Evolutionary conservation across 768 basidiomycete species (phyloP).

Genomic region (Tulasnella sp.): DNA sequence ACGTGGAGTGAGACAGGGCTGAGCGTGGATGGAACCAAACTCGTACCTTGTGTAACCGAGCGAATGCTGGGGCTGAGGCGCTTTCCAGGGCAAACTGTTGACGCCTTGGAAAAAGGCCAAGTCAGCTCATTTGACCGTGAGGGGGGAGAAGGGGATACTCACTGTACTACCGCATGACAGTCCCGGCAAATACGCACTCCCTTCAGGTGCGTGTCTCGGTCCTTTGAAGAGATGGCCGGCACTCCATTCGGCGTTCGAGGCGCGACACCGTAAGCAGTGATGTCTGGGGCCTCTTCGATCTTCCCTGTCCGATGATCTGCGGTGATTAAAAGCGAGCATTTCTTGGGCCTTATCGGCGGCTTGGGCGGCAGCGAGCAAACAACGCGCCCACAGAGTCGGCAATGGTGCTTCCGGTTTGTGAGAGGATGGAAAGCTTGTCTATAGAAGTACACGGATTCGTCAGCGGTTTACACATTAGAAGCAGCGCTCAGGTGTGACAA

Average conservation of each 20-base stretch:
- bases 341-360: slow-evolving; percentile 62
- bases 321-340: slow-evolving; percentile 82
- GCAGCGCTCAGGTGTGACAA: not conserved
- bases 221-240: not conserved
- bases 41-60: slow-evolving; percentile 70
- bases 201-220: slow-evolving; percentile 69
- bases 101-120: slow-evolving; percentile 52
- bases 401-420: slow-evolving; percentile 95
- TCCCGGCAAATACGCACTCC: slow-evolving; percentile 86
- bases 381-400: slow-evolving; percentile 88
- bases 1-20: not conserved
- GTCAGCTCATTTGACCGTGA: not conserved
- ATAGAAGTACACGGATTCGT: slow-evolving; percentile 42
- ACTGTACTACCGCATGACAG: slow-evolving; percentile 77
- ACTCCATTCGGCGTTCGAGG: slow-evolving; percentile 42
- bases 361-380: slow-evolving; percentile 88
- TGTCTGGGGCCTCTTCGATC: slow-evolving; percentile 74
- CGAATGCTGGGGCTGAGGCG: slow-evolving; percentile 60
- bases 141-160: not conserved
- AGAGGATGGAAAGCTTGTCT: slow-evolving; percentile 78
- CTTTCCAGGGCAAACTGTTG: slow-evolving; percentile 77
- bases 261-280: slow-evolving; percentile 61
- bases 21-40: slow-evolving; percentile 5
- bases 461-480: not conserved
- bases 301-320: slow-evolving; percentile 76